These are phyloP conservation scores for Alternaria ethzedia DNA, from an alignment of 2,329 filamentous ascomycete genomes.

Conservation along the genomic window DNA sequence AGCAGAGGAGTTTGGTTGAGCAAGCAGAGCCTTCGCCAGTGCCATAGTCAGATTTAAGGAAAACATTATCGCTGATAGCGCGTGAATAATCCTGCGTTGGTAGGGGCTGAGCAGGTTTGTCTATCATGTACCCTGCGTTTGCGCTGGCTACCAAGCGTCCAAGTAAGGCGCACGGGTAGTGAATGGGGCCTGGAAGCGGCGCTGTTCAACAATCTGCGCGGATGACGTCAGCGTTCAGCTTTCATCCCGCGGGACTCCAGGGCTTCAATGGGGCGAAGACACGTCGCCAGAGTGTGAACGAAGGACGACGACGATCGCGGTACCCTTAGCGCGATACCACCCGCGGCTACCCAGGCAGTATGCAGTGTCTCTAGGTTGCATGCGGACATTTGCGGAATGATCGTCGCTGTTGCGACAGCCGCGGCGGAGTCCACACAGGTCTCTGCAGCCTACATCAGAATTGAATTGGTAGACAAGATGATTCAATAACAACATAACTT, in stretches of 20 bases:
- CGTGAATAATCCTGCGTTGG: slow-evolving; percentile 1
- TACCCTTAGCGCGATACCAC: background rate
- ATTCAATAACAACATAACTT: too few relatives aligned
- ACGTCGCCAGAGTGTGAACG: background rate
- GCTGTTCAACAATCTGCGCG: slow-evolving; percentile 31
- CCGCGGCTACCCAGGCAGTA: background rate
- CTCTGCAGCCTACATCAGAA: background rate
- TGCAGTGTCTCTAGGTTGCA: background rate
- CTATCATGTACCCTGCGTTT: slow-evolving; percentile 16
- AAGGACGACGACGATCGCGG: background rate
- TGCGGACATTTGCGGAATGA: background rate
- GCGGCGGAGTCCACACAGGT: background rate
- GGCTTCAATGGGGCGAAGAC: background rate
- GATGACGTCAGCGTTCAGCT: slow-evolving; percentile 33
- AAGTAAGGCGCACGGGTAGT: slow-evolving; percentile 7
- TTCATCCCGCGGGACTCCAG: background rate
- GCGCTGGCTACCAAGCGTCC: slow-evolving; percentile 5
- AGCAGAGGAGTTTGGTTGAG: background rate
- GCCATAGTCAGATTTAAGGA: slow-evolving; percentile 12
- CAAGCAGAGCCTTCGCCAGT: background rate
- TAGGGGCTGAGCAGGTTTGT: slow-evolving; percentile 26
- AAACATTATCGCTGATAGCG: slow-evolving; percentile 7
- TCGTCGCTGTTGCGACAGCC: slow-evolving; percentile 8
- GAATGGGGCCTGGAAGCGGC: slow-evolving; percentile 14
- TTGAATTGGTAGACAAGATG: too few relatives aligned